Evolutionary conservation across 2,329 filamentous ascomycete species (phyloP).

Genomic region (Rasamsonia emersonii): DNA sequence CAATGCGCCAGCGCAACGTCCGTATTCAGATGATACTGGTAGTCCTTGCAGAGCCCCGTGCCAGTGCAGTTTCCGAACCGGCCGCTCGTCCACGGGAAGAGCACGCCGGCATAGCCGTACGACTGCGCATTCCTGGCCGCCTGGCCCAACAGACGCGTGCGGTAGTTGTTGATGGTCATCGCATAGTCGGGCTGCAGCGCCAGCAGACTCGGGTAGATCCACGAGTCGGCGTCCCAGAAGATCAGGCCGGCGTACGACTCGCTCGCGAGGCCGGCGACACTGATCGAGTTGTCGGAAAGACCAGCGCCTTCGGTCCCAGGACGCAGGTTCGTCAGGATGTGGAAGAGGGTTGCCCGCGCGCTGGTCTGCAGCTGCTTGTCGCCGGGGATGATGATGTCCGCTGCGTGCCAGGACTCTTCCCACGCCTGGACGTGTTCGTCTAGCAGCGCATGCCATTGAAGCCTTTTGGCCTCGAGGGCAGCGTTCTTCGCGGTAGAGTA

Average conservation of each 20-base stretch:
- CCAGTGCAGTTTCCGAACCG: slow-evolving; percentile 54
- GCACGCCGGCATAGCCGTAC: slow-evolving; percentile 42
- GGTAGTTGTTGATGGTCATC: slow-evolving; percentile 51
- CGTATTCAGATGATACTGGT: slow-evolving; percentile 57
- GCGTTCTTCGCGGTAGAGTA: slow-evolving; percentile 29
- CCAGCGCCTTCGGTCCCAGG: slow-evolving; percentile 38
- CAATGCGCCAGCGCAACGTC: slow-evolving; percentile 51
- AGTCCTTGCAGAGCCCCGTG: slow-evolving; percentile 51
- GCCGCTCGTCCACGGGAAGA: slow-evolving; percentile 55
- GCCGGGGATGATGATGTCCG: slow-evolving; percentile 41
- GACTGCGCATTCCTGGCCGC: slow-evolving; percentile 47
- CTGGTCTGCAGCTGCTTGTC: slow-evolving; percentile 6
- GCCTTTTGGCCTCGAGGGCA: slow-evolving; percentile 4
- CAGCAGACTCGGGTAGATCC: slow-evolving; percentile 53
- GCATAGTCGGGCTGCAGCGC: slow-evolving; percentile 48
- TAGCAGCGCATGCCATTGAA: slow-evolving; percentile 34
- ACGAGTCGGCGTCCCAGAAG: slow-evolving; percentile 52
- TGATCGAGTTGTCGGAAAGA: slow-evolving; percentile 40
- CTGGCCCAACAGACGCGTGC: slow-evolving; percentile 43
- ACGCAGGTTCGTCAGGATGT: slow-evolving; percentile 31
- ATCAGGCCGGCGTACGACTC: slow-evolving; percentile 53
- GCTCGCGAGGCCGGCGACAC: slow-evolving; percentile 53
- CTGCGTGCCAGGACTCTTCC: slow-evolving; percentile 28
- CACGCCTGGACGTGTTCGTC: slow-evolving; percentile 48
- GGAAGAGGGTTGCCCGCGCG: slow-evolving; percentile 5